phyloP scores from a whole-genome alignment of 768 basidiomycete genomes.

The Sistotremastrum suecicum region DNA sequence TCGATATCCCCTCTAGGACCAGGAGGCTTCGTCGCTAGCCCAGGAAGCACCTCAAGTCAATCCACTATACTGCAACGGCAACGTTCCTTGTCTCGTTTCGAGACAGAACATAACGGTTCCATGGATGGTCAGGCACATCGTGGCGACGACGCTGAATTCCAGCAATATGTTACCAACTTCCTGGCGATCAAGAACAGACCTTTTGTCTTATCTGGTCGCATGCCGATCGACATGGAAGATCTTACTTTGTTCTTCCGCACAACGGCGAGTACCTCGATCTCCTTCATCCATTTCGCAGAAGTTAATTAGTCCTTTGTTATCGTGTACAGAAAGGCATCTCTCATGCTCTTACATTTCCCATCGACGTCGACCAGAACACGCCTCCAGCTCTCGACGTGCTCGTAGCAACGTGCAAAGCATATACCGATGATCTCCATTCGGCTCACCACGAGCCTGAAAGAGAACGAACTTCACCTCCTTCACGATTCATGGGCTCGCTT shows the following conservation, averaged over 20 bases:
- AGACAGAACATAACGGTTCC: too few relatives aligned
- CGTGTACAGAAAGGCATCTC: conserved; percentile 54
- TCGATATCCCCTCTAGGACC: too few relatives aligned
- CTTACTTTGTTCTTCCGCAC: conserved; percentile 68
- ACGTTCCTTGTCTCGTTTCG: too few relatives aligned
- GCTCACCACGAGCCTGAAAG: too few relatives aligned
- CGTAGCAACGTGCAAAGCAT: conserved; percentile 57
- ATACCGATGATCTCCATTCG: conserved; percentile 18
- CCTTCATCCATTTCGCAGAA: neutral
- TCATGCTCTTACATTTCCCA: conserved; percentile 70
- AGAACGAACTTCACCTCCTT: neutral
- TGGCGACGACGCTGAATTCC: conserved; percentile 34
- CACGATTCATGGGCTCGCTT: neutral
- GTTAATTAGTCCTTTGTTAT: conserved; percentile 3
- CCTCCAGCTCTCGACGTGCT: conserved; percentile 71
- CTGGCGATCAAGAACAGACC: conserved; percentile 45
- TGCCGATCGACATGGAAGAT: conserved; percentile 54
- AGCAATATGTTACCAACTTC: conserved; percentile 39
- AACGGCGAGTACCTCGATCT: conserved; percentile 32
- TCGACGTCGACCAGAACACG: conserved; percentile 59
- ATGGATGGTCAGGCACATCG: too few relatives aligned
- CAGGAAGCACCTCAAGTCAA: too few relatives aligned
- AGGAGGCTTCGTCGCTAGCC: too few relatives aligned
- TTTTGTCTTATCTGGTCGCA: conserved; percentile 52
- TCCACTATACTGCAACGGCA: too few relatives aligned